Evolutionary conservation across 129 eudicot genomes (phyloP).

Genomic region (Erigeron canadensis): DNA sequence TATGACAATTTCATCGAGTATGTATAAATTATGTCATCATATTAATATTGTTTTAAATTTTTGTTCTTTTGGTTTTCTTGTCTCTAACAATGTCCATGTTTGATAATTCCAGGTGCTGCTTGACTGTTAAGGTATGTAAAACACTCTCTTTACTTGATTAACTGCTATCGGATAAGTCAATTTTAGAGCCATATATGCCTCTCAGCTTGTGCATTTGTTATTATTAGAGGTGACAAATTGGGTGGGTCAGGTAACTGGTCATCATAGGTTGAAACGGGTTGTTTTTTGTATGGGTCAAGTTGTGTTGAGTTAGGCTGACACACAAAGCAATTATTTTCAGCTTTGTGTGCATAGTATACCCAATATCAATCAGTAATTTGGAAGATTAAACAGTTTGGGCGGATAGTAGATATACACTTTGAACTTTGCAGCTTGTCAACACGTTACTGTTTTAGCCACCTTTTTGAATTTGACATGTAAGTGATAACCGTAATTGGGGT

Average conservation of each 20-base stretch:
- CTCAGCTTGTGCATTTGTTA: background rate
- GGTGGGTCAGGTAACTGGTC: background rate
- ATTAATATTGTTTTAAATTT: background rate
- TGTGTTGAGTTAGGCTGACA: too few species aligned
- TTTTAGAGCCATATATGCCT: background rate
- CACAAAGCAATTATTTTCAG: background rate
- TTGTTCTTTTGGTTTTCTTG: background rate
- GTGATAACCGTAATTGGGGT: too few species aligned
- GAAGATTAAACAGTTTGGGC: too few species aligned
- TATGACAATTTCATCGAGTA: conserved; percentile 97
- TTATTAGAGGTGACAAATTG: background rate
- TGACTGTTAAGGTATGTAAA: conserved; percentile 80
- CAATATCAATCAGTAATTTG: too few species aligned
- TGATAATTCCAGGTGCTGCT: conserved; percentile 72
- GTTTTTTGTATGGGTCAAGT: background rate
- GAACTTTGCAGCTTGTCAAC: too few species aligned
- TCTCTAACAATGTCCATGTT: conserved; percentile 16
- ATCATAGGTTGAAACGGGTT: background rate
- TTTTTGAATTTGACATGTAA: too few species aligned
- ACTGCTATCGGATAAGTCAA: conserved; percentile 3
- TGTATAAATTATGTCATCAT: conserved; percentile 18
- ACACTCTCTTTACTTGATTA: background rate
- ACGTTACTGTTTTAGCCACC: too few species aligned
- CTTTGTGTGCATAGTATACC: background rate
- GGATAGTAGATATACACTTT: too few species aligned